Conservation (phyloP, 2,329 filamentous ascomycete species). For the Verticillium zaregamsianum region DNA sequence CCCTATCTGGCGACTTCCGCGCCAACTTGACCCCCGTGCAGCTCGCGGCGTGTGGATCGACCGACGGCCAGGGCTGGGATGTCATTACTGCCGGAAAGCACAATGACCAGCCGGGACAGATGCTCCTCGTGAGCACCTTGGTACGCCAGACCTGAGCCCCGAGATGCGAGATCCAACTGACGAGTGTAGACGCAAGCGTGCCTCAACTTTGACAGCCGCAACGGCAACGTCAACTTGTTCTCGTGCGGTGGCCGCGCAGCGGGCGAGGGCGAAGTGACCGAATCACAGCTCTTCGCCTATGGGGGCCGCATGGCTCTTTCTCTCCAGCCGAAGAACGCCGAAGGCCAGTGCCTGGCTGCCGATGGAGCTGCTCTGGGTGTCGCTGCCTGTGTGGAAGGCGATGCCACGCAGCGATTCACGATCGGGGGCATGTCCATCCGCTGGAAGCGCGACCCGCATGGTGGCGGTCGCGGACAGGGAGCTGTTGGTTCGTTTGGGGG, state of each 20-base stretch:
- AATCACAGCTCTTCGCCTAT: conserved; percentile 49
- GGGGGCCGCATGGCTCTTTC: conserved; percentile 34
- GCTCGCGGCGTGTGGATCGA: conserved; percentile 36
- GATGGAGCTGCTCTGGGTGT: conserved; percentile 38
- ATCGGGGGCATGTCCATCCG: conserved; percentile 12
- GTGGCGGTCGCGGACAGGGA: neutral
- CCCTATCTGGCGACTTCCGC: conserved; percentile 42
- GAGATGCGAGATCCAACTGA: conserved; percentile 11
- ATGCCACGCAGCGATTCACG: conserved; percentile 38
- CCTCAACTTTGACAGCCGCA: conserved; percentile 52
- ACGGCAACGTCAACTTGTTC: conserved; percentile 51
- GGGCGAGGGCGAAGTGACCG: conserved; percentile 43
- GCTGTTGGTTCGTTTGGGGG: neutral
- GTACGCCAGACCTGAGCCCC: conserved; percentile 19
- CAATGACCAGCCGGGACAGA: conserved; percentile 39
- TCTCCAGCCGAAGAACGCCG: conserved; percentile 40
- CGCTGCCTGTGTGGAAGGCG: conserved; percentile 33
- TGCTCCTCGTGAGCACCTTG: conserved; percentile 51
- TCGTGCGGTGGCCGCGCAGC: conserved; percentile 56
- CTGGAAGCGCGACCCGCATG: neutral
- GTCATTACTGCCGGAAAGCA: conserved; percentile 47
- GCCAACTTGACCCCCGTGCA: conserved; percentile 43
- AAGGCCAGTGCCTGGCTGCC: conserved; percentile 41
- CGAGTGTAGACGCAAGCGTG: conserved; percentile 44
- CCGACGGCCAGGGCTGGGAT: conserved; percentile 41